phyloP scores from a whole-genome alignment of 2,329 filamentous ascomycete species.

The Fonsecaea nubica region DNA sequence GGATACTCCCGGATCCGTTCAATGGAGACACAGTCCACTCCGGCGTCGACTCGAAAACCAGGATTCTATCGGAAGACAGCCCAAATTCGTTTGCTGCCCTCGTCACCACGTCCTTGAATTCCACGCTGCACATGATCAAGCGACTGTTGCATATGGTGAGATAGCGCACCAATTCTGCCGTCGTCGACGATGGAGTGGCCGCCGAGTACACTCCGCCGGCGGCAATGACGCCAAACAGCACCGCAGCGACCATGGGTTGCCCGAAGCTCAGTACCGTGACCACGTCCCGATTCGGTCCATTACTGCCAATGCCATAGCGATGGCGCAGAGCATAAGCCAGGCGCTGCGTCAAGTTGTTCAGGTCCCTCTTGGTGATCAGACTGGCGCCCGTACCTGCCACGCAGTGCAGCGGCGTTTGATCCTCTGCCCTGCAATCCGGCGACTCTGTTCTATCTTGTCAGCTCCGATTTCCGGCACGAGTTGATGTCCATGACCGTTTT shows the following conservation, averaged over 20 bases:
- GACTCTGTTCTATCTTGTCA: no score
- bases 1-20: no score
- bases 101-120: conserved; percentile 56
- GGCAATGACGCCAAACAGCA: conserved; percentile 64
- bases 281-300: conserved; percentile 59
- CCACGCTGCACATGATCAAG: conserved; percentile 56
- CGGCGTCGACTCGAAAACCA: conserved; percentile 57
- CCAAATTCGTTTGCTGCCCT: conserved; percentile 56
- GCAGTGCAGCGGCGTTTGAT: no score
- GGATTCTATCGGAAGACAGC: conserved; percentile 55
- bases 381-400: no score
- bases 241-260: conserved; percentile 60
- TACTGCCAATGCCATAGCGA: conserved; percentile 59
- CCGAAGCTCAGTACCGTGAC: conserved; percentile 65
- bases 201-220: conserved; percentile 67
- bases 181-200: conserved; percentile 59
- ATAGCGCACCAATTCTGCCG: conserved; percentile 59
- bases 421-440: no score
- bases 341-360: conserved; percentile 57
- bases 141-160: conserved; percentile 52
- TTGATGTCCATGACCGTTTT: no score
- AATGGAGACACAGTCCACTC: conserved; percentile 38
- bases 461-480: no score
- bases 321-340: conserved; percentile 63
- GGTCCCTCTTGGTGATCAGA: conserved; percentile 55